These are phyloP conservation scores for Chrysanthemum lavandulifolium DNA, from an alignment of 129 eudicot species.

Conservation along the genomic window DNA sequence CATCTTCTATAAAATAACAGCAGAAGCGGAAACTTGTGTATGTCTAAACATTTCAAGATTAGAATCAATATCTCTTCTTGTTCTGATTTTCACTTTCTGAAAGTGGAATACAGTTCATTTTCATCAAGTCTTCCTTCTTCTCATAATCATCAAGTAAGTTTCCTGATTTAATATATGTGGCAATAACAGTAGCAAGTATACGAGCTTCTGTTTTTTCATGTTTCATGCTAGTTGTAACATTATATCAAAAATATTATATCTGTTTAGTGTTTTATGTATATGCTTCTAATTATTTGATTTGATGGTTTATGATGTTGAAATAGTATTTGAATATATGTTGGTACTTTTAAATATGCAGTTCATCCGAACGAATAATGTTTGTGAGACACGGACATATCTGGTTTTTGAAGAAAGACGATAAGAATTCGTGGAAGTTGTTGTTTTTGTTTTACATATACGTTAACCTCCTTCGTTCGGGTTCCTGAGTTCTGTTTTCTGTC, in stretches of 20 bases:
- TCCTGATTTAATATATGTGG: not conserved
- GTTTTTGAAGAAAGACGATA: slow-evolving; percentile 52
- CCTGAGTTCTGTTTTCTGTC: slow-evolving; percentile 33
- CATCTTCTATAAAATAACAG: slow-evolving; percentile 19
- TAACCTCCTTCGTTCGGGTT: slow-evolving; percentile 46
- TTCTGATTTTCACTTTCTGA: not conserved
- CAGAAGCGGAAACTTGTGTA: slow-evolving; percentile 42
- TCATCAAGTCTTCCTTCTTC: not conserved
- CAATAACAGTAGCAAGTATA: too few species aligned
- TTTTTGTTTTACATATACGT: slow-evolving; percentile 48
- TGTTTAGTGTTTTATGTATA: not conserved
- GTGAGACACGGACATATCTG: slow-evolving; percentile 42
- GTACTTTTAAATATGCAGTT: slow-evolving; percentile 39
- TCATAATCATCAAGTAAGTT: slow-evolving; percentile 22
- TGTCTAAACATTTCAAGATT: slow-evolving; percentile 27
- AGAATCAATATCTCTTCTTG: slow-evolving; percentile 9
- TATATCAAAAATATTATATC: not conserved
- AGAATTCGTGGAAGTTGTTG: slow-evolving; percentile 46
- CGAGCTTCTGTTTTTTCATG: not conserved
- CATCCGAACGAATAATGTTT: slow-evolving; percentile 39
- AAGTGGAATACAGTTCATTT: slow-evolving; percentile 6
- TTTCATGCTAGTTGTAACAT: not conserved
- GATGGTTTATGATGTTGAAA: not conserved
- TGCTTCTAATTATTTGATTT: not conserved
- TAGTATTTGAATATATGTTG: not conserved